A percentile compares a stretch with the other conserved stretches of the same genome.
Evolutionary conservation across 169 alveolate genomes (phyloP).

Genomic region (Cryptosporidium felis): DNA sequence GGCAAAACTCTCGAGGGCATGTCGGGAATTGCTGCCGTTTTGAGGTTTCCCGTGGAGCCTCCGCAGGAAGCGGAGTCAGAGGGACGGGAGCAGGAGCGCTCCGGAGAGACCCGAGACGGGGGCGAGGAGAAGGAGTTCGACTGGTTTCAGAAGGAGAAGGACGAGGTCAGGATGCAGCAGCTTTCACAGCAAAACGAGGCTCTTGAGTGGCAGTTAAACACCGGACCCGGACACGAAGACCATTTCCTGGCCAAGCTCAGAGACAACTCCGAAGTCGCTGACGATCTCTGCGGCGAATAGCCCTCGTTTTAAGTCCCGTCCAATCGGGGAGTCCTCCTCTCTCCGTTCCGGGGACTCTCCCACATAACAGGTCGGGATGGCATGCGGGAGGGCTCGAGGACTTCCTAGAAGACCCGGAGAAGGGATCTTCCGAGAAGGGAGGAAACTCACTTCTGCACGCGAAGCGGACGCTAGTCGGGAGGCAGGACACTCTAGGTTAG

Average conservation of each 20-base stretch:
- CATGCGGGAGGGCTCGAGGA: no score
- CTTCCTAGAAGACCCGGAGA: no score
- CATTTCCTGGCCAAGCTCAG: not conserved
- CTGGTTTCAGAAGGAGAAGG: conserved; percentile 11
- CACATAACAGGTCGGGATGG: no score
- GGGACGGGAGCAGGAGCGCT: no score
- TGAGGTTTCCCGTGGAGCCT: conserved; percentile 14
- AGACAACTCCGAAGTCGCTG: not conserved
- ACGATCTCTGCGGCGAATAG: not conserved
- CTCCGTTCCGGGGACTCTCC: no score
- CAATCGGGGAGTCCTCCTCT: no score
- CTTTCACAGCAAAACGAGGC: not conserved
- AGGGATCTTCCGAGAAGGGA: no score
- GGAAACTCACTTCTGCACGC: no score
- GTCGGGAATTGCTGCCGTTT: conserved; percentile 65
- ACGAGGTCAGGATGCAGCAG: conserved; percentile 2
- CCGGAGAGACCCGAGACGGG: not conserved
- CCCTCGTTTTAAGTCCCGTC: not conserved
- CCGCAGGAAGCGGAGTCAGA: no score
- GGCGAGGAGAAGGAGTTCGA: not conserved
- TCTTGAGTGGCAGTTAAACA: not conserved
- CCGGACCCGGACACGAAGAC: not conserved
- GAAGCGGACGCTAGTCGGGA: no score
- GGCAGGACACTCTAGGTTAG: no score
- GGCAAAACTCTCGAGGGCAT: conserved; percentile 32